Base-by-base conservation (phyloP, 257 asterid species). In the Solanum bulbocastanum region DNA sequence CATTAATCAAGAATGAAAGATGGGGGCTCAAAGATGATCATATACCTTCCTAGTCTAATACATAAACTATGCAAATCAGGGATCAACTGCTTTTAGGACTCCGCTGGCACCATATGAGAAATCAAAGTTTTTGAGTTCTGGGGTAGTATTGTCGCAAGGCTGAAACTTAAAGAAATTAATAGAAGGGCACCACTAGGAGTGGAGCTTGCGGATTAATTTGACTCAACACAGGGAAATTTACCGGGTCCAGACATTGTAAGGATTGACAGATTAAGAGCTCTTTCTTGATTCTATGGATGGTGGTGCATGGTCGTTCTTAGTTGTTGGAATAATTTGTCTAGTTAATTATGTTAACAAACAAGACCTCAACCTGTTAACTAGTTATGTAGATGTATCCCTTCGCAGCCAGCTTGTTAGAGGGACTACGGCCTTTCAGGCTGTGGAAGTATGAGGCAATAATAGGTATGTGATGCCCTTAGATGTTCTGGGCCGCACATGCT, bases 121-220 rank as follows among this genome's bases (percentile, higher is more conserved):
- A 62, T 62, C 23, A 27, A 68, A 68, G 37, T 27, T 68, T 68
- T 68, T 68, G 10, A 23, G 11, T 68, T 68, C 11, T 1, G 89
- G 92, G 90, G 91, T 93, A 91, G 94, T 90, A 90, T 91, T 93
- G 92, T 91, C 92, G 91, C 92, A 90, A 92, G 93, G 93, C 91
- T 92, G 89, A 91, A 91, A 91, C 92, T 88, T 91, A 91, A 91
- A 91, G 90, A 86, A 90, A 90, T 87, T 88, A 90, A 88, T 42
- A 73, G 84, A 90, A 88, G 87, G 92, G 87, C 76, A 83, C 87
- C 87, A 90, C 86, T 46, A 52, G 10, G 84, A 78, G 60, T 71
- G 6, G 78, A 71, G 1, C 25, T n/a, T 6, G 3, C 13, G 0
- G 1, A 14, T 33, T 33, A 72, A 33, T 72, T 33, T 32, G 25